Base-by-base conservation (phyloP, 169 alveolate species). In the Cyclospora cayetanensis region DNA sequence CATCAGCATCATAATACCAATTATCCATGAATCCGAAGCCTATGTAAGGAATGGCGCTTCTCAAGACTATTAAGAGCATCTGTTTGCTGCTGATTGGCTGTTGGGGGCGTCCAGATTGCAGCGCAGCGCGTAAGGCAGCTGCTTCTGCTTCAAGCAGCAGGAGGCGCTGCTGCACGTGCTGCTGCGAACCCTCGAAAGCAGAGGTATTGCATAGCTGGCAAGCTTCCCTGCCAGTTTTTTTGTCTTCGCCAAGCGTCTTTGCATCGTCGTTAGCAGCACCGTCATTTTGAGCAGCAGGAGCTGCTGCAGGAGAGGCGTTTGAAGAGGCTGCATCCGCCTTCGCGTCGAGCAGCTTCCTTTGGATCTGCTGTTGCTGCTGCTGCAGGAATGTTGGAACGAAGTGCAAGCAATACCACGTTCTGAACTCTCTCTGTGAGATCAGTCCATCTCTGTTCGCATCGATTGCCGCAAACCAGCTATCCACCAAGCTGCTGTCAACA, bases 11-110 rank as follows among this genome's bases (percentile, higher is more conserved):
- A 52, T 34, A 72, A 70, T 29, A 46, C 93, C 93, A 74, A 39
- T 89, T 74, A 41, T 88, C 93, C 72, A 68, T 53, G 31, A 88
- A 43, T 9, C 93, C 93, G 29, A 88, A 88, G 2, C 93, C 93
- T 7, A 88, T 37, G 22, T 25, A 68, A 0, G 93, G 93, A 27
- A 72, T 34, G 41, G 35, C 50, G 79, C 35, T 29, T 7, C 35
- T 7, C 50, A 15, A 7, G 41, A 66, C 22, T 9, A 66, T 66
- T 9, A 15, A 31, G 15, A 29, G 79, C 7, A 46, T 15, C 15
- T 46, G 55, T 46, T 15, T 46, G 55, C 15, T 46, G 55, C 55
- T 46, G 55, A 46, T 46, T 7, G 55, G 55, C 50, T 66, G 79
- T 27, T 66, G 79, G 52, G 25, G 85, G 65, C 41, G 65, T 41